phyloP scores from a whole-genome alignment of 371 early-diverging fungal genomes.

The Capniomyces stellatus region DNA sequence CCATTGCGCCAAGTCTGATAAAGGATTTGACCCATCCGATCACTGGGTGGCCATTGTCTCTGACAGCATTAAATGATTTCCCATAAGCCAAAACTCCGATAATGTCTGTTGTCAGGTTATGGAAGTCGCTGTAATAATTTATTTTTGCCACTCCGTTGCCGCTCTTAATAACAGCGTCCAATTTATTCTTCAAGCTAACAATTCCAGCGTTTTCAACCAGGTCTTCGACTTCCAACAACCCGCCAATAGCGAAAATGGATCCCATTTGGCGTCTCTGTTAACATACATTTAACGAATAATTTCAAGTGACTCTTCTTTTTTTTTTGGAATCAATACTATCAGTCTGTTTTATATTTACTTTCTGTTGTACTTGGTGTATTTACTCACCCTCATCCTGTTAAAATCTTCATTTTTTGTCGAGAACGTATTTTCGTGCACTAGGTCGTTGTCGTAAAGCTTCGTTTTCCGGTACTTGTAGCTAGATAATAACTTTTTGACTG shows the following conservation, averaged over 20 bases:
- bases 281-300: background rate
- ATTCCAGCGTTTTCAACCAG: conserved; percentile 10
- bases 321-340: too few relatives aligned
- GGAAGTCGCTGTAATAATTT: conserved; percentile 15
- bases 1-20: background rate
- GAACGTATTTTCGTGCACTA: conserved; percentile 7
- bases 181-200: conserved; percentile 4
- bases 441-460: conserved; percentile 7
- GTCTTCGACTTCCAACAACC: background rate
- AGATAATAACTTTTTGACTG: conserved; percentile 12
- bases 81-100: conserved; percentile 22
- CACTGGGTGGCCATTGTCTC: background rate
- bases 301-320: too few relatives aligned
- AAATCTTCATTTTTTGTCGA: conserved; percentile 12
- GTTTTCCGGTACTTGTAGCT: conserved; percentile 18
- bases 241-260: background rate
- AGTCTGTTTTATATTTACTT: too few relatives aligned
- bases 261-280: conserved; percentile 1
- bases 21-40: background rate
- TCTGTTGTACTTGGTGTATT: background rate
- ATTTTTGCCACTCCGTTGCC: background rate
- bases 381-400: conserved; percentile 9
- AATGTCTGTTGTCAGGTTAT: conserved; percentile 11
- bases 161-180: conserved; percentile 5
- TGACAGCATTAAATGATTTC: conserved; percentile 5